Percentiles rank a stretch among this genome's conserved stretches.
Conservation (phyloP, 345 rosid species). For the Hevea brasiliensis region DNA sequence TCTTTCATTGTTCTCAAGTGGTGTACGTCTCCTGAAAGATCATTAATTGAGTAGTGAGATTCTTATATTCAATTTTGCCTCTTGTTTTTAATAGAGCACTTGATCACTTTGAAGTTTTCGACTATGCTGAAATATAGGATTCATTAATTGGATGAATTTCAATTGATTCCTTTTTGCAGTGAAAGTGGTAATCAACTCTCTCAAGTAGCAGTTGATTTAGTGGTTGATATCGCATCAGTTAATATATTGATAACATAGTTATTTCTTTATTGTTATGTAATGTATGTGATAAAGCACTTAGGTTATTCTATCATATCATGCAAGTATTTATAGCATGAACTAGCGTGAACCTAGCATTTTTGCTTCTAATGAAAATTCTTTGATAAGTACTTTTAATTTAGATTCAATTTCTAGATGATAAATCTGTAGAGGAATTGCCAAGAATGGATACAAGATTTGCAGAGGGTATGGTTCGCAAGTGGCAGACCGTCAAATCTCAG, state of each 20-base stretch:
- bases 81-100: background rate
- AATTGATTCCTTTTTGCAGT: background rate
- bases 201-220: too few relatives aligned
- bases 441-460: conserved; percentile 86
- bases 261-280: background rate
- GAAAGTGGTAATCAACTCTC: background rate
- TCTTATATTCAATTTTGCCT: background rate
- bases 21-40: background rate
- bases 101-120: background rate
- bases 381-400: background rate
- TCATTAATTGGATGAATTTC: background rate
- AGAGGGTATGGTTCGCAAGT: conserved; percentile 70
- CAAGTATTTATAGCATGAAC: background rate
- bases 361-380: too few relatives aligned
- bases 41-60: background rate
- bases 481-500: conserved; percentile 85
- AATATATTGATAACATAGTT: too few relatives aligned
- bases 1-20: background rate
- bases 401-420: conserved; percentile 29
- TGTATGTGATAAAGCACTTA: too few relatives aligned
- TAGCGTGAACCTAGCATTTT: too few relatives aligned
- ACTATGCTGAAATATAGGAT: too few relatives aligned
- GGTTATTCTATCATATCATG: too few relatives aligned
- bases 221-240: too few relatives aligned
- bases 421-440: conserved; percentile 38